Evolutionary conservation across 192 early-diverging fungal genomes (phyloP).

Genomic region (Chytriomyces confervae): DNA sequence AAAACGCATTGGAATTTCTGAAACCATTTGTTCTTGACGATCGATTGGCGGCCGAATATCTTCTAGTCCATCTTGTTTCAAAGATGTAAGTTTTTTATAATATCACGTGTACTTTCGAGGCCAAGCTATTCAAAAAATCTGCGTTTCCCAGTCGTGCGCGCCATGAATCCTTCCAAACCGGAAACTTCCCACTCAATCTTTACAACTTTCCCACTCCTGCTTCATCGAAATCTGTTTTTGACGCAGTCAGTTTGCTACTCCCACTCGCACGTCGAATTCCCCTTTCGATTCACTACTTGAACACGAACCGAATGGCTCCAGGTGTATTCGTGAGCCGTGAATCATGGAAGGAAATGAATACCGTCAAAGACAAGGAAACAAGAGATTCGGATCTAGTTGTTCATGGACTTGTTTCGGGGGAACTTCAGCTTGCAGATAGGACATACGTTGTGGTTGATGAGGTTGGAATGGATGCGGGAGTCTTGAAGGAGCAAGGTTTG

Average conservation of each 20-base stretch:
- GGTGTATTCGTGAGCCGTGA: slow-evolving; percentile 31
- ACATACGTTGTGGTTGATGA: slow-evolving; percentile 47
- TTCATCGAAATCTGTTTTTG: slow-evolving; percentile 8
- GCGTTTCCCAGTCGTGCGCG: slow-evolving; percentile 33
- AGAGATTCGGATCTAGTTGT: not conserved
- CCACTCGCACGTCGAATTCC: slow-evolving; percentile 37
- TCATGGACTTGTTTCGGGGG: slow-evolving; percentile 38
- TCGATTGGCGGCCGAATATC: slow-evolving; percentile 43
- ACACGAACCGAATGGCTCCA: slow-evolving; percentile 32
- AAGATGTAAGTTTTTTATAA: slow-evolving; percentile 39
- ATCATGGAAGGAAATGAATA: slow-evolving; percentile 19
- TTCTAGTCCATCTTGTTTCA: slow-evolving; percentile 41
- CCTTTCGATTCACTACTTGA: slow-evolving; percentile 35
- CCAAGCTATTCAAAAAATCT: not conserved
- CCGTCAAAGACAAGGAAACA: not conserved
- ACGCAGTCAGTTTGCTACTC: slow-evolving; percentile 28
- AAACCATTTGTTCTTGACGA: slow-evolving; percentile 37
- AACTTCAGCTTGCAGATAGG: slow-evolving; percentile 39
- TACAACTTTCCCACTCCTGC: slow-evolving; percentile 26
- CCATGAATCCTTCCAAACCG: slow-evolving; percentile 34
- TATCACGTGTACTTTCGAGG: too few species aligned
- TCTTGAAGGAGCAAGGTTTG: slow-evolving; percentile 47
- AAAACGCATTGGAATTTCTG: slow-evolving; percentile 21
- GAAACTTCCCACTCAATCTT: slow-evolving; percentile 45
- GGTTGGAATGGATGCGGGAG: slow-evolving; percentile 37